Evolutionary conservation across 2,329 filamentous ascomycete species (phyloP).

Genomic region (Tolypocladium album): DNA sequence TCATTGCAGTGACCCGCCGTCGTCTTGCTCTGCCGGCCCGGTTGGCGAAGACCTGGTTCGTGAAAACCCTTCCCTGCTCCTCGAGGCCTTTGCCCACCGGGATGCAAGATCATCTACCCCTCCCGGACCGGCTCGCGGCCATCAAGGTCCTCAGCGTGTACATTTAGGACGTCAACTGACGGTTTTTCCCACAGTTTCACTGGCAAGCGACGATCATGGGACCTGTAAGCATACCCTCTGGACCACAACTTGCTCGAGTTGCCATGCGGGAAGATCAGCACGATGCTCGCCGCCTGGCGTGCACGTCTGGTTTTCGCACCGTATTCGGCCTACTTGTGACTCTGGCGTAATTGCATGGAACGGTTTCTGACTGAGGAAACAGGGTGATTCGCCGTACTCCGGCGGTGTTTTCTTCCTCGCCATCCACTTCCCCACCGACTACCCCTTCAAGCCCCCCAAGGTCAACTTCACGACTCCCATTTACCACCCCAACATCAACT

Average conservation of each 20-base stretch:
- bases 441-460: conserved; percentile 99
- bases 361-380: conserved; percentile 16
- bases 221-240: conserved; percentile 56
- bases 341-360: background rate
- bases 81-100: background rate
- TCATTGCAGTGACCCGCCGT: conserved; percentile 76
- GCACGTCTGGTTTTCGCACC: background rate
- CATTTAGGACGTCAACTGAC: conserved; percentile 11
- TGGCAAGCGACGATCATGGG: conserved; percentile 99
- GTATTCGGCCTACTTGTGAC: background rate
- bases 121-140: background rate
- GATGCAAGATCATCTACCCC: background rate
- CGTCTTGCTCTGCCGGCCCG: conserved; percentile 95
- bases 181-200: conserved; percentile 62
- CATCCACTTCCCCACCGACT: conserved; percentile 99
- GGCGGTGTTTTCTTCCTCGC: conserved; percentile 98
- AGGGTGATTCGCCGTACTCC: conserved; percentile 95
- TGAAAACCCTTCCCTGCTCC: conserved; percentile 15
- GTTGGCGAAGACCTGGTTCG: conserved; percentile 96
- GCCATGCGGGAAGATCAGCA: background rate
- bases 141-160: background rate
- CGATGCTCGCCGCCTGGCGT: background rate
- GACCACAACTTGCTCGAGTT: background rate
- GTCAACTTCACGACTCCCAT: conserved; percentile 99
- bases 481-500: conserved; percentile 99